Evolutionary conservation across 495 filamentous ascomycete species (phyloP).

Genomic region (Hypoxylon fuscum): DNA sequence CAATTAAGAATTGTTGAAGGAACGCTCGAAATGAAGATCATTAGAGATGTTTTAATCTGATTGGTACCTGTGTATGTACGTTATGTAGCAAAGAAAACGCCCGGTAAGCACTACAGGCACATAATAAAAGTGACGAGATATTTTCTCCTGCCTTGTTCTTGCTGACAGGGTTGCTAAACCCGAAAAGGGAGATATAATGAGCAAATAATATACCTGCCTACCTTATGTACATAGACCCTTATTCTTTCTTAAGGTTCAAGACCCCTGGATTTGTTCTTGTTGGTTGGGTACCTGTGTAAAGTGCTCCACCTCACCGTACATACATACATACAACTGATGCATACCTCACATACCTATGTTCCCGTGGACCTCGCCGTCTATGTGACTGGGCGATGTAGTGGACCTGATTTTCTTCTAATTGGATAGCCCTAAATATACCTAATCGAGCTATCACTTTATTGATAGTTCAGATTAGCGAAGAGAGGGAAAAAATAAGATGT

Average conservation of each 20-base stretch:
- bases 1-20: background rate
- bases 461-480: conserved; percentile 17
- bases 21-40: background rate
- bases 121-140: background rate
- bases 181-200: background rate
- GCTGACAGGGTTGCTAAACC: background rate
- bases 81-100: background rate
- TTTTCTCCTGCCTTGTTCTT: background rate
- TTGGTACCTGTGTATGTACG: no score
- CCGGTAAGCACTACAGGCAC: background rate
- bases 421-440: conserved; percentile 36
- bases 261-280: conserved; percentile 9
- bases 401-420: conserved; percentile 11
- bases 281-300: no score
- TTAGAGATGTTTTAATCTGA: background rate
- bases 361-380: background rate
- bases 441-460: conserved; percentile 26
- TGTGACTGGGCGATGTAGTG: background rate
- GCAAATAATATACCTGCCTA: background rate
- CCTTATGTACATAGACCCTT: background rate
- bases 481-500: conserved; percentile 1
- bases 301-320: conserved; percentile 9
- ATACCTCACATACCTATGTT: no score
- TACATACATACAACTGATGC: no score
- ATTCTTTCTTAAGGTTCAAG: background rate